Conservation (phyloP, 768 basidiomycete genomes). For the Rhodotorula sphaerocarpa region DNA sequence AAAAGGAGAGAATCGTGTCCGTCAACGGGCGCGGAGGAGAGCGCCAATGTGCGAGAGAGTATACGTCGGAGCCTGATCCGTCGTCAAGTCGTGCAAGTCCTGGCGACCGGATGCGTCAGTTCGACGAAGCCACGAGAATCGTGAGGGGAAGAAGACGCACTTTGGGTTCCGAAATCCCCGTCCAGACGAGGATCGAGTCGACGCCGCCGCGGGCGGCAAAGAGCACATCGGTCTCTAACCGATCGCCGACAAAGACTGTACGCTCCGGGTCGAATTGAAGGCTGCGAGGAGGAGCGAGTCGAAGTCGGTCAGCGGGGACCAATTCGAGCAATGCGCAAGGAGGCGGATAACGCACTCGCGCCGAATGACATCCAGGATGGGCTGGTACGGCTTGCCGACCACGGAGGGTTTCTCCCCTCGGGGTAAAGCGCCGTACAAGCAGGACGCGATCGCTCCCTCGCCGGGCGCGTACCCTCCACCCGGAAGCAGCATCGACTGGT, state of each 20-base stretch:
- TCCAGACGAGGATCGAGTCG: conserved; percentile 20
- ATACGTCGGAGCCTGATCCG: neutral
- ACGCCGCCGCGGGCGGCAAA: conserved; percentile 57
- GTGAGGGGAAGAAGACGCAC: neutral
- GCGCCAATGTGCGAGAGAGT: conserved; percentile 10
- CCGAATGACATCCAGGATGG: conserved; percentile 85
- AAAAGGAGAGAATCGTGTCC: neutral
- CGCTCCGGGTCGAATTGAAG: conserved; percentile 72
- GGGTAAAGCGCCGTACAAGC: conserved; percentile 53
- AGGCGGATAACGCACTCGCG: conserved; percentile 51
- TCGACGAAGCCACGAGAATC: too few species aligned
- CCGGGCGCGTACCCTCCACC: conserved; percentile 66
- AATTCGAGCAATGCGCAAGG: neutral
- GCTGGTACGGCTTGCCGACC: conserved; percentile 77
- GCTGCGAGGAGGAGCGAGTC: conserved; percentile 46
- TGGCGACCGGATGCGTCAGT: neutral
- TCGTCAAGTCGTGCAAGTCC: neutral
- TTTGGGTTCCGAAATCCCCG: conserved; percentile 7
- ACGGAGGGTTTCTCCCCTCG: conserved; percentile 59
- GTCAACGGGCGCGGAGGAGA: neutral
- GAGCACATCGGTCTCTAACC: conserved; percentile 85
- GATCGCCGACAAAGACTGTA: conserved; percentile 90
- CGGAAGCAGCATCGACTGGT: conserved; percentile 68
- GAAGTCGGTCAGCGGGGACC: neutral
- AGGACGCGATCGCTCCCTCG: conserved; percentile 70